Evolutionary conservation across 306 rosid genomes (phyloP).

Genomic region (Sindora glabra): DNA sequence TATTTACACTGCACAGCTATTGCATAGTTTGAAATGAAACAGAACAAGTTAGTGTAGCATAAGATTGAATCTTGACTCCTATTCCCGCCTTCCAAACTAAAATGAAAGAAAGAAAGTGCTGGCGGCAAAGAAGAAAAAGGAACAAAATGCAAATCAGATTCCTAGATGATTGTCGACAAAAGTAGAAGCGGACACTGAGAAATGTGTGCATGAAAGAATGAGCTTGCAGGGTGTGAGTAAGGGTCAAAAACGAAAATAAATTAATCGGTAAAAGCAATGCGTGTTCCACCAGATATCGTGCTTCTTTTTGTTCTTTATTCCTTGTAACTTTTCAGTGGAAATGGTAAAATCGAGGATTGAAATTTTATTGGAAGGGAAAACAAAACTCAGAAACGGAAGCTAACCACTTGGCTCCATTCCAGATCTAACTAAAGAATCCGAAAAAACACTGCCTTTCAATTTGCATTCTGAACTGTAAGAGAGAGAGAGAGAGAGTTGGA

Average conservation of each 20-base stretch:
- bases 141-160: conserved; percentile 30
- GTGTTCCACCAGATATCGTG: conserved; percentile 33
- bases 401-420: conserved; percentile 19
- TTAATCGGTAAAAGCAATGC: conserved; percentile 23
- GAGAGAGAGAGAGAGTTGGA: background rate
- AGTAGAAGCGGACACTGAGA: conserved; percentile 50
- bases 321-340: conserved; percentile 22
- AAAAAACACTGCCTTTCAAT: conserved; percentile 1
- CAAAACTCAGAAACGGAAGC: conserved; percentile 7
- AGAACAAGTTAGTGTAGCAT: conserved; percentile 12
- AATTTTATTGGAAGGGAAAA: conserved; percentile 1
- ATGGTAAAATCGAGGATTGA: conserved; percentile 18
- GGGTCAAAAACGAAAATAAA: conserved; percentile 32
- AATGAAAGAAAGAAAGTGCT: conserved; percentile 7
- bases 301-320: conserved; percentile 41
- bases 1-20: conserved; percentile 7
- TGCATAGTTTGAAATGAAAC: conserved; percentile 24
- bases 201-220: conserved; percentile 36
- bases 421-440: conserved; percentile 44
- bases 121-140: conserved; percentile 17
- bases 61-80: background rate
- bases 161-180: conserved; percentile 67
- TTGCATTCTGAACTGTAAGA: background rate
- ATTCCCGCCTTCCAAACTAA: conserved; percentile 7
- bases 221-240: conserved; percentile 45